Conservation (phyloP, 129 eudicot genomes). For the Flaveria bidentis region DNA sequence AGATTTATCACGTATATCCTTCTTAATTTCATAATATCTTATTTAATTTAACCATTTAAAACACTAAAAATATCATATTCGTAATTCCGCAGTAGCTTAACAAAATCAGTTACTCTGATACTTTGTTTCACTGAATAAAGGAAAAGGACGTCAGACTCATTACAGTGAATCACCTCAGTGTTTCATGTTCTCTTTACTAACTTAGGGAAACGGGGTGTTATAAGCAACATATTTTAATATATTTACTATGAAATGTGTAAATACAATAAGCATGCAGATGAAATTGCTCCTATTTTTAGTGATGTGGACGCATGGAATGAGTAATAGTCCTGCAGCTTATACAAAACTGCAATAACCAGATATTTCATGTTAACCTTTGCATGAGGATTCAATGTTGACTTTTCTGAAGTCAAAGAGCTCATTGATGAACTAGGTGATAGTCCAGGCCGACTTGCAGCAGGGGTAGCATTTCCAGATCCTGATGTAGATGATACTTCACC, state of each 20-base stretch:
- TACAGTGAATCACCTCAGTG: no score
- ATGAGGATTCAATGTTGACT: conserved; percentile 87
- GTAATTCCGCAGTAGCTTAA: neutral
- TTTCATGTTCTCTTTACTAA: no score
- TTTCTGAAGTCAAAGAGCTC: conserved; percentile 82
- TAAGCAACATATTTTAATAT: neutral
- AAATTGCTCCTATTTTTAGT: neutral
- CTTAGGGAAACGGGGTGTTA: neutral
- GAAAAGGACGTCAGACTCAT: neutral
- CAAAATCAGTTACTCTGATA: neutral
- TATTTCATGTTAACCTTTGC: conserved; percentile 63
- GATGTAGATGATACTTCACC: conserved; percentile 55
- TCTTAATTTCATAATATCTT: neutral
- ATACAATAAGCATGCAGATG: neutral
- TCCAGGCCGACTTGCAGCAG: conserved; percentile 48
- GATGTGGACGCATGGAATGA: neutral
- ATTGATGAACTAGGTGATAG: conserved; percentile 85
- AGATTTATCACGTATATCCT: neutral
- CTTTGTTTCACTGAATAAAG: neutral
- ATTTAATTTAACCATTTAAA: neutral
- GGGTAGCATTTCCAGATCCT: conserved; percentile 49
- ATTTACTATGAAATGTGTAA: neutral
- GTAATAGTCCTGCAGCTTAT: neutral
- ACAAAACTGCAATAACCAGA: neutral
- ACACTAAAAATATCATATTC: neutral